Evolutionary conservation across 2,329 filamentous ascomycete genomes (phyloP).

Genomic region (Chalaropsis ovoidea): DNA sequence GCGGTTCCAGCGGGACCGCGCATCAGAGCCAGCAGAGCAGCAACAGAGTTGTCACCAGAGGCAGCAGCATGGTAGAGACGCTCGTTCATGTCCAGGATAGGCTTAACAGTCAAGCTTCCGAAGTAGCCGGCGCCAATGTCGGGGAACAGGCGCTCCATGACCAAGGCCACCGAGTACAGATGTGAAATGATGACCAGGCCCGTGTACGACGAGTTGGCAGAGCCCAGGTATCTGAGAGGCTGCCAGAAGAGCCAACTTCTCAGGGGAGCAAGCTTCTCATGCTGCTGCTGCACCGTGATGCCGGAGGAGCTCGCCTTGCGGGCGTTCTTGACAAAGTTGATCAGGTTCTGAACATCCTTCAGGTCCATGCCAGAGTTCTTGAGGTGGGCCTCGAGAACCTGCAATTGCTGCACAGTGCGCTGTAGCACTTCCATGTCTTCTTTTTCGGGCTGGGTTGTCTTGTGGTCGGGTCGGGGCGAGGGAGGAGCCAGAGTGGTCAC

Average conservation of each 20-base stretch:
- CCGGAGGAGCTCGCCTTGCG: conserved; percentile 53
- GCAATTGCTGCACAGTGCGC: conserved; percentile 55
- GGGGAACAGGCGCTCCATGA: conserved; percentile 83
- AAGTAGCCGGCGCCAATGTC: conserved; percentile 86
- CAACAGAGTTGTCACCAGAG: neutral
- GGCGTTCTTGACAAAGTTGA: conserved; percentile 61
- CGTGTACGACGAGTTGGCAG: conserved; percentile 62
- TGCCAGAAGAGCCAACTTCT: conserved; percentile 95
- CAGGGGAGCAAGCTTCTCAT: conserved; percentile 77
- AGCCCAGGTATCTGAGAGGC: conserved; percentile 71
- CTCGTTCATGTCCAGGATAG: conserved; percentile 76
- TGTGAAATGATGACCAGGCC: conserved; percentile 78
- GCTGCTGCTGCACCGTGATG: conserved; percentile 61
- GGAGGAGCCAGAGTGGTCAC: conserved; percentile 39
- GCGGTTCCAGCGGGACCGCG: conserved; percentile 18
- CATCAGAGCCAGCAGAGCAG: conserved; percentile 13
- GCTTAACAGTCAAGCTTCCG: conserved; percentile 64
- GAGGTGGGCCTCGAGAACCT: conserved; percentile 57
- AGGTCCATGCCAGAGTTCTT: conserved; percentile 60
- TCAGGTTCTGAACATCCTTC: conserved; percentile 57
- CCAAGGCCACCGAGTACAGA: conserved; percentile 79
- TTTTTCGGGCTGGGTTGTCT: conserved; percentile 52
- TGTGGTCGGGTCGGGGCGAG: conserved; percentile 52
- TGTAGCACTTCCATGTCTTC: conserved; percentile 62
- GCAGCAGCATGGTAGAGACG: conserved; percentile 46